Evolutionary conservation across 2,329 filamentous ascomycete genomes (phyloP).

Genomic region (Tolypocladium album): DNA sequence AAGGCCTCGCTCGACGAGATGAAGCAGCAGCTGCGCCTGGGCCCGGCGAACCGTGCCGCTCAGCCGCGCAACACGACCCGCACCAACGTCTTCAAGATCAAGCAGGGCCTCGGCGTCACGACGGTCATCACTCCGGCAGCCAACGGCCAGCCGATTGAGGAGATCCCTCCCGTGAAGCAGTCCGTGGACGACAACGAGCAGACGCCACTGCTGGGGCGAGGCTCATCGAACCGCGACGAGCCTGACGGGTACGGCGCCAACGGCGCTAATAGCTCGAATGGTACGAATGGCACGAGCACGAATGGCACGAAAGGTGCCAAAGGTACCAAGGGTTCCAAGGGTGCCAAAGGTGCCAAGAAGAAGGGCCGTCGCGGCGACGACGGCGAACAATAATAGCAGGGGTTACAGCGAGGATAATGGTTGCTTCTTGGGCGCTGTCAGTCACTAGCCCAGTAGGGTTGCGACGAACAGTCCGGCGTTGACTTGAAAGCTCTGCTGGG

Average conservation of each 20-base stretch:
- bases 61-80: constrained; percentile 47
- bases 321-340: neutral
- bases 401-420: neutral
- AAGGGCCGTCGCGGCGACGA: neutral
- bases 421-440: neutral
- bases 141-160: constrained; percentile 4
- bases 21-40: constrained; percentile 52
- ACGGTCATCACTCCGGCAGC: constrained; percentile 4
- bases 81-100: constrained; percentile 57
- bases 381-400: neutral
- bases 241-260: constrained; percentile 5
- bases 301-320: too few relatives aligned
- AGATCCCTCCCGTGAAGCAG: neutral
- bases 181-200: constrained; percentile 3
- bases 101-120: constrained; percentile 26
- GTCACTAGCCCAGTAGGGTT: neutral
- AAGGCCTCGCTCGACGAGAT: constrained; percentile 53
- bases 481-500: neutral
- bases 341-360: neutral
- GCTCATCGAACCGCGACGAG: constrained; percentile 1
- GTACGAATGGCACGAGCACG: too few relatives aligned
- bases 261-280: neutral
- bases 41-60: constrained; percentile 55
- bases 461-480: neutral
- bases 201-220: constrained; percentile 6